A percentile compares a stretch with the other conserved stretches of the same genome.
Conservation (phyloP, 108 stramenopile genomes). For the Licmophora abbreviata region DNA sequence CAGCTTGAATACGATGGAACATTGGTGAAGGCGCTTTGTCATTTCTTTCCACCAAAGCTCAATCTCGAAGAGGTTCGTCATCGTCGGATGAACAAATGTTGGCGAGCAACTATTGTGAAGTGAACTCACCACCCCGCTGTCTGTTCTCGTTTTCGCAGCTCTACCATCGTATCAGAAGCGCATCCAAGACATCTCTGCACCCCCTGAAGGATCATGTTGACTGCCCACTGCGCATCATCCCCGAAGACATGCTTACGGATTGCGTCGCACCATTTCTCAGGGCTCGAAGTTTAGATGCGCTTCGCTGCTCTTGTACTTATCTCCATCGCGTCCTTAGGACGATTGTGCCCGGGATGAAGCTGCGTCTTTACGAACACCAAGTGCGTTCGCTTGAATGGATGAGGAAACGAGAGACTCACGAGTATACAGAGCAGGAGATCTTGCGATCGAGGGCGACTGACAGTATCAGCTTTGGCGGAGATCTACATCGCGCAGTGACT, state of each 20-base stretch:
- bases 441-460: not conserved
- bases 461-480: conserved; percentile 12
- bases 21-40: too few species aligned
- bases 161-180: too few species aligned
- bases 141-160: too few species aligned
- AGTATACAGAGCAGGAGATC: conserved; percentile 25
- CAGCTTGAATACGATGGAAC: not conserved
- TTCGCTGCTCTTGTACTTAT: conserved; percentile 41
- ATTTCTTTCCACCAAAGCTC: conserved; percentile 50
- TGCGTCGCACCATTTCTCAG: conserved; percentile 47
- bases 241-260: conserved; percentile 40
- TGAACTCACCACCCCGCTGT: too few species aligned
- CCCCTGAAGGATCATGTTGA: too few species aligned
- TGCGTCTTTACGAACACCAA: conserved; percentile 68
- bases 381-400: conserved; percentile 69
- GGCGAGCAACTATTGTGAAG: too few species aligned
- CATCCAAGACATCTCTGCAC: too few species aligned
- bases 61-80: too few species aligned
- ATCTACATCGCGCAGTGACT: conserved; percentile 52
- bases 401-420: conserved; percentile 44
- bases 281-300: conserved; percentile 42
- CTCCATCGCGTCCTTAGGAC: conserved; percentile 26
- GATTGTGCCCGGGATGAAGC: conserved; percentile 57
- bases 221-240: conserved; percentile 16
- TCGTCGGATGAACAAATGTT: too few species aligned